phyloP scores from a whole-genome alignment of 1,139 yeast genomes.

The Saccharomyces hybrid region DNA sequence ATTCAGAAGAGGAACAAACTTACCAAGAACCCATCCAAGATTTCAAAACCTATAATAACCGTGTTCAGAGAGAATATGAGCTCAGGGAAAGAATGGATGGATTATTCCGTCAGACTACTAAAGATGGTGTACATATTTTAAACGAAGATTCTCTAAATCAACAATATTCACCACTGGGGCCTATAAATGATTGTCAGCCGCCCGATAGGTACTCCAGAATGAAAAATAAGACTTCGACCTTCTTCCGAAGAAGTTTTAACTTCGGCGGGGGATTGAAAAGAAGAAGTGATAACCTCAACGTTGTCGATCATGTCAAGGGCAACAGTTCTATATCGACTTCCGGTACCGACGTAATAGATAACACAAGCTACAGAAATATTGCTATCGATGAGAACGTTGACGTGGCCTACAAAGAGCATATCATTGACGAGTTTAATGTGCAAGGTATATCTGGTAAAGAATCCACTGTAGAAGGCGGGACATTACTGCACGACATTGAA shows the following conservation, averaged over 20 bases:
- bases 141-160: slow-evolving; percentile 12
- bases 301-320: background rate
- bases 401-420: slow-evolving; percentile 2
- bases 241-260: background rate
- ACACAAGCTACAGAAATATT: slow-evolving; percentile 18
- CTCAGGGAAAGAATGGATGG: slow-evolving; percentile 22
- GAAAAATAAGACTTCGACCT: background rate
- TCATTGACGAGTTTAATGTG: slow-evolving; percentile 2
- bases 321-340: background rate
- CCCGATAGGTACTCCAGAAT: background rate
- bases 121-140: slow-evolving; percentile 16
- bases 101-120: slow-evolving; percentile 13
- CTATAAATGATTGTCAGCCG: background rate
- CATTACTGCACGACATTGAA: slow-evolving; percentile 3
- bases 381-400: slow-evolving; percentile 16
- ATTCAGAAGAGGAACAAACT: background rate
- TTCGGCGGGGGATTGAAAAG: background rate
- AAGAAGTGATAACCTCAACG: background rate
- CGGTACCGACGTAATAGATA: slow-evolving; percentile 16
- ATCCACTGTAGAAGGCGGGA: slow-evolving; percentile 1
- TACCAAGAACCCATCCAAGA: slow-evolving; percentile 8
- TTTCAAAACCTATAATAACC: slow-evolving; percentile 19
- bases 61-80: slow-evolving; percentile 19
- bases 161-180: slow-evolving; percentile 11
- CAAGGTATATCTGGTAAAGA: background rate